Conservation (phyloP, 148 eudicot species). For the Diospyros lotus region DNA sequence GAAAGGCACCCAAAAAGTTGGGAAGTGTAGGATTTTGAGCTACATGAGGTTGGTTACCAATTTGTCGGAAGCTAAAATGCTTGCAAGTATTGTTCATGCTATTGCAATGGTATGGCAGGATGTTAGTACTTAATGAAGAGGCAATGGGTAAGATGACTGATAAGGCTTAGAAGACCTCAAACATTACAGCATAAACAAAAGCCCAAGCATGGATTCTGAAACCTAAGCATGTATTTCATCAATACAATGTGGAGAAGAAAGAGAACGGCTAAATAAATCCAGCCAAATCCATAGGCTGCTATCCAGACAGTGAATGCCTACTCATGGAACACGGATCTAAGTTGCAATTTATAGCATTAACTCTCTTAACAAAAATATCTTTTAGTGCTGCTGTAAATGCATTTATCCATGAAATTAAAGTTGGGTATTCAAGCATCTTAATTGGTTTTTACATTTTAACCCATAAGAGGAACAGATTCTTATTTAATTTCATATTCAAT, state of each 20-base stretch:
- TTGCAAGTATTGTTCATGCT: not conserved
- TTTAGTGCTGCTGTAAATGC: not conserved
- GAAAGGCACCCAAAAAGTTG: not conserved
- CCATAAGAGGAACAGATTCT: not conserved
- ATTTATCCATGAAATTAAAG: not conserved
- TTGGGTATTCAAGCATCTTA: not conserved
- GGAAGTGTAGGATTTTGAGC: not conserved
- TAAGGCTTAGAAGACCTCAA: not conserved
- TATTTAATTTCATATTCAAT: not conserved
- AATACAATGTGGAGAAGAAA: no score
- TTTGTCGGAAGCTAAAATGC: not conserved
- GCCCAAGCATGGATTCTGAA: not conserved
- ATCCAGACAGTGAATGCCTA: no score
- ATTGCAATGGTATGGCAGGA: not conserved
- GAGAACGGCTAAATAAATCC: no score
- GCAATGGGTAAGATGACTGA: no score
- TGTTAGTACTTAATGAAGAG: no score
- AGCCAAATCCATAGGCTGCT: no score
- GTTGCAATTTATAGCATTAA: no score
- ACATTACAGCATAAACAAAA: not conserved
- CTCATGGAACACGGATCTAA: no score
- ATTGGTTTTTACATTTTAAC: not conserved
- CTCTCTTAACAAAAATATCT: no score
- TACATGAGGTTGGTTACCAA: not conserved
- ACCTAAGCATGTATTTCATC: no score